Evolutionary conservation across 306 rosid species (phyloP), one percentile per base, ranked within the genome.

Genomic region (Urtica urens): DNA sequence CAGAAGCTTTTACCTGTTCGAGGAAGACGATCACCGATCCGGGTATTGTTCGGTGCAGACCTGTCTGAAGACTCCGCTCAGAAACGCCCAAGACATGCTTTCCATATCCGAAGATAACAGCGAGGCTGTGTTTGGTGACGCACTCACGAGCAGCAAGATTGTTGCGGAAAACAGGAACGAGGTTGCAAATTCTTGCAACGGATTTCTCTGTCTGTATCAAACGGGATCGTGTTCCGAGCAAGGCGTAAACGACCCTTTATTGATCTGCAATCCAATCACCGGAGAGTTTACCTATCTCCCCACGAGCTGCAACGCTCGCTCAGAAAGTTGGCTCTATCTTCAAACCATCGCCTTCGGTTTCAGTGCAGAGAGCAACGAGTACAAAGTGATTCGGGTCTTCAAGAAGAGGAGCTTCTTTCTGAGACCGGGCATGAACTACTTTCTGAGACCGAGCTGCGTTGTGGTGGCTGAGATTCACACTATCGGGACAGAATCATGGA

Each of bases 21-120:
- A 69, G 4, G 49, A 21, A 10, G 64, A 69, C 3, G 39, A 48
- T 21, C 14, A 29, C 10, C 23, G 1, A 14, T 26, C 38, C n/a
- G 6, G 19, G 24, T 25, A 22, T 0, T 20, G 10, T 0, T 7
- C n/a, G 20, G 24, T 24, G 1, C 30, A 33, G 0, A 15, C 51
- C 35, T 39, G 48, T 33, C 43, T 59, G 21, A 66, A 63, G 61
- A 28, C 66, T 53, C 68, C 71, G 35, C 9, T 65, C 10, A 51
- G 58, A 3, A 46, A 54, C 42, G 49, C 60, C 18, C 1, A 27
- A 24, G 3, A 25, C 14, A 22, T 15, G 38, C 23, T 15, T 15
- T 2, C n/a, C 16, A 1, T 16, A 0, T 6, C 5, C 13, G 21
- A 15, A 3, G 54, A 2, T 49, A 22, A 24, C 15, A 7, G 10